phyloP scores from a whole-genome alignment of 345 rosid genomes.

The Aquilaria sinensis region DNA sequence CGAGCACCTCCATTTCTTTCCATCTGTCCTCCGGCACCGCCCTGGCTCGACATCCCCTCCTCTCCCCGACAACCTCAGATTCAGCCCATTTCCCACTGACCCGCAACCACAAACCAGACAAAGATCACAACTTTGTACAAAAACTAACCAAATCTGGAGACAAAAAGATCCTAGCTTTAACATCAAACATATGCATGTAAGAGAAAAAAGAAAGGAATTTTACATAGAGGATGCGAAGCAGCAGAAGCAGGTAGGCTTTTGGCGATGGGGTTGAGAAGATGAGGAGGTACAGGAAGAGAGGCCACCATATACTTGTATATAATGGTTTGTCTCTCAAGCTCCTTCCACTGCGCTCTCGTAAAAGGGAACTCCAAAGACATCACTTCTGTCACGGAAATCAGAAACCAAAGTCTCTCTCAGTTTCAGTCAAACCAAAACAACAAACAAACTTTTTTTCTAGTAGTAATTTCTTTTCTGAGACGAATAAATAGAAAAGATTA shows the following conservation, averaged over 20 bases:
- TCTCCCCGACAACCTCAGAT: slow-evolving; percentile 27
- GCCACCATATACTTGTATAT: slow-evolving; percentile 83
- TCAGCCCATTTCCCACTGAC: slow-evolving; percentile 28
- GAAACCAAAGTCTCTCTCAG: background rate
- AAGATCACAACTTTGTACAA: slow-evolving; percentile 5
- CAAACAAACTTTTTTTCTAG: slow-evolving; percentile 3
- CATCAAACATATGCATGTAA: background rate
- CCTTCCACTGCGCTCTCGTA: slow-evolving; percentile 70
- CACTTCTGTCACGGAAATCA: slow-evolving; percentile 14
- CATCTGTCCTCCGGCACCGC: slow-evolving; percentile 79
- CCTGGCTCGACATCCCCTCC: slow-evolving; percentile 72
- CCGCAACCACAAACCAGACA: slow-evolving; percentile 2
- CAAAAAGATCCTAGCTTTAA: no score
- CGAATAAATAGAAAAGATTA: background rate
- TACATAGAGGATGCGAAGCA: slow-evolving; percentile 27
- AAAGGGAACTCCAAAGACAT: slow-evolving; percentile 47
- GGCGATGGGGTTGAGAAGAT: slow-evolving; percentile 41
- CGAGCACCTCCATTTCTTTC: slow-evolving; percentile 91
- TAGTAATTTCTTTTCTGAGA: background rate
- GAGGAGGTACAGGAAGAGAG: slow-evolving; percentile 70
- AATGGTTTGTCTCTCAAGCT: slow-evolving; percentile 83
- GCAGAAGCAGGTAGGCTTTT: slow-evolving; percentile 20
- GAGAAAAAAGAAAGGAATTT: background rate
- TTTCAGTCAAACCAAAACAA: slow-evolving; percentile 2
- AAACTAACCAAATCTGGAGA: background rate